A percentile compares a stretch with the other conserved stretches of the same genome.
phyloP scores from a whole-genome alignment of 1,139 yeast genomes.

The Meyerozyma carpophila region DNA sequence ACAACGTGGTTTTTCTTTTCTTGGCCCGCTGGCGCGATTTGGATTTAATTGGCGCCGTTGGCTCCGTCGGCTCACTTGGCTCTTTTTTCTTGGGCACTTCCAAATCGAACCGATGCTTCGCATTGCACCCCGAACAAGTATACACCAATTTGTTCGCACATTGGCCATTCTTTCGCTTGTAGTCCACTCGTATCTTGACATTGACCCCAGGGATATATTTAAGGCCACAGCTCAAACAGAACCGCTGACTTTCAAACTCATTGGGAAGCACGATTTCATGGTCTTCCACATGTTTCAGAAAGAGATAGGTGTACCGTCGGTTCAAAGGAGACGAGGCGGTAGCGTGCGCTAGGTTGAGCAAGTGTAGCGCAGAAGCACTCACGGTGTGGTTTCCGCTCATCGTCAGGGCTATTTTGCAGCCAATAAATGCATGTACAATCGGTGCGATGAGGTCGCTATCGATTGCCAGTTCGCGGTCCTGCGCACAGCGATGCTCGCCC shows the following conservation, averaged over 20 bases:
- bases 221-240: conserved; percentile 43
- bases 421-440: not conserved
- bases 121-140: not conserved
- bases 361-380: not conserved
- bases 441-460: not conserved
- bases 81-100: not conserved
- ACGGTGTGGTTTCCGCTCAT: not conserved
- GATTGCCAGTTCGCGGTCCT: not conserved
- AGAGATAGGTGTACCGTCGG: not conserved
- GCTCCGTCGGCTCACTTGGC: conserved; percentile 4
- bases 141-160: conserved; percentile 5
- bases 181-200: conserved; percentile 20
- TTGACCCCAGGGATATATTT: conserved; percentile 44
- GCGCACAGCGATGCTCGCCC: too few relatives aligned
- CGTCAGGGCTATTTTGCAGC: not conserved
- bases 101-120: conserved; percentile 4
- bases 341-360: not conserved
- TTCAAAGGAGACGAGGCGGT: not conserved
- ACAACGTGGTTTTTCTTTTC: conserved; percentile 29
- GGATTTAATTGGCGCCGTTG: conserved; percentile 1
- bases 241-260: conserved; percentile 6
- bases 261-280: not conserved
- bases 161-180: conserved; percentile 11
- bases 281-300: not conserved
- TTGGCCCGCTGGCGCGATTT: conserved; percentile 21